phyloP scores from a whole-genome alignment of 352 stramenopile genomes.

The Thraustochytrium sp. region DNA sequence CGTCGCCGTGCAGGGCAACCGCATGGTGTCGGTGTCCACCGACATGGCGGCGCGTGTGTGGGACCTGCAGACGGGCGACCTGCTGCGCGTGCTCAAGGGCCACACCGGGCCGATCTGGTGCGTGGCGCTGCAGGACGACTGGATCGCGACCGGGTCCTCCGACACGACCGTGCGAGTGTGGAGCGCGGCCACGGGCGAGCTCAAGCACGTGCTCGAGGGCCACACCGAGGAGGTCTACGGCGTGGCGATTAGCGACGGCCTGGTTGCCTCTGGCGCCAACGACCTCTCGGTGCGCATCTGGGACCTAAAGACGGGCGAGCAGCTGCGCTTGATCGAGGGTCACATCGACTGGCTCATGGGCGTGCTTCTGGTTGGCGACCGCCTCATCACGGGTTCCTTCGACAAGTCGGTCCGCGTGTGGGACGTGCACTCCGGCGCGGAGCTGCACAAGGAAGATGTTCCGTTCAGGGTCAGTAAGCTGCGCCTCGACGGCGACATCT shows the following conservation, averaged over 20 bases:
- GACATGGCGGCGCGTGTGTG: background rate
- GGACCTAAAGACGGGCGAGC: too few species aligned
- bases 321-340: too few species aligned
- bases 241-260: background rate
- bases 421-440: too few species aligned
- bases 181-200: background rate
- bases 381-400: too few species aligned
- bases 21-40: background rate
- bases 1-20: background rate
- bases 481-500: too few species aligned
- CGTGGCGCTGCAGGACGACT: background rate
- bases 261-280: background rate
- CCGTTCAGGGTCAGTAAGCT: too few species aligned
- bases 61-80: background rate
- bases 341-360: too few species aligned
- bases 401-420: too few species aligned
- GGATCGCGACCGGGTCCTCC: background rate
- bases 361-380: too few species aligned
- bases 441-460: too few species aligned
- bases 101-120: background rate
- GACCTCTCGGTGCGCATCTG: background rate
- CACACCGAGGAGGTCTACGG: background rate
- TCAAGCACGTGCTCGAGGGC: background rate
- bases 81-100: background rate
- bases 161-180: background rate